Evolutionary conservation across 192 early-diverging fungal species (phyloP), one percentile per base, ranked within the genome.

Genomic region (Backusella liffmaniae): DNA sequence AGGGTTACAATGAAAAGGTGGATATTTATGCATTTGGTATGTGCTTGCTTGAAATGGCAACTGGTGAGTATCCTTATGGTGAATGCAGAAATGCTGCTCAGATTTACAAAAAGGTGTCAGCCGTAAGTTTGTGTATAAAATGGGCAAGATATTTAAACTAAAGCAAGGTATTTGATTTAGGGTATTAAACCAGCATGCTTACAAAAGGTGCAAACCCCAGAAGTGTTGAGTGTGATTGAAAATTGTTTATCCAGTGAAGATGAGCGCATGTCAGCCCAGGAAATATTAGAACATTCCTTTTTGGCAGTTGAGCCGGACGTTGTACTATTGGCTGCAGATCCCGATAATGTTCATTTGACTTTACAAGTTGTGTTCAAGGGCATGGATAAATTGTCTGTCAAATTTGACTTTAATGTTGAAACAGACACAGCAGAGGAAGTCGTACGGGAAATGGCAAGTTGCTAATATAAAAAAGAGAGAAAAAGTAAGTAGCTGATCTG

Each of bases 11-110:
- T 73, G 95, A 96, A 84, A 92, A 91, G 75, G 95, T 95, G 34
- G 95, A 96, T 71, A 92, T 95, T 70, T 96, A 95, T 83, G 93
- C 95, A 35, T 96, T 95, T 85, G 95, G 95, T 67, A 92, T 96
- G 92, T 92, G 93, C 84, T 78, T 88, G 56, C 76, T 91, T 15
- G 88, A 90, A 78, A 87, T 90, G 86, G 87, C 88, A n/a, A 95
- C 93, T 18, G 91, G 91, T 65, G 92, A 96, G 73, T 96, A 95
- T 86, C 95, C 95, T 1, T 96, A 95, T 83, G 85, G 83, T 15
- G 95, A 96, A 73, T 95, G 93, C 77, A 89, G 84, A 8, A 96
- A 96, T 82, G 92, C 91, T 51, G 91, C 93, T 8, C 93, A 95
- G 74, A 94, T 96, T 71, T 96, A 92, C 77, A 90, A 91, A 35